Percentiles rank a stretch among this genome's conserved stretches.
Evolutionary conservation across 75 land plant genomes (phyloP).

Genomic region (Cunninghamia lanceolata): DNA sequence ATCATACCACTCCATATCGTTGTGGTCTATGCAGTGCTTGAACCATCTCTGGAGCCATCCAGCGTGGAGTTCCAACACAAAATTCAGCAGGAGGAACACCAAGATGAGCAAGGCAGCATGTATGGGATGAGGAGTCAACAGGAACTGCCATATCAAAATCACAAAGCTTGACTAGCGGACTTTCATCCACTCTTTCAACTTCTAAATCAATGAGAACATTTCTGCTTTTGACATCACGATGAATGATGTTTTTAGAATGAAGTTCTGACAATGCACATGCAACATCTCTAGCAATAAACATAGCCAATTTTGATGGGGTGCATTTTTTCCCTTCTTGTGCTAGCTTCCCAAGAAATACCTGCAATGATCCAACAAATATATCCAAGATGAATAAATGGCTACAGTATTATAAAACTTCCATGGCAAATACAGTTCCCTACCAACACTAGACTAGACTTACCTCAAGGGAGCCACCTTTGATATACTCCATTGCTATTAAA

Average conservation of each 20-base stretch:
- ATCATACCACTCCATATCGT: slow-evolving; percentile 79
- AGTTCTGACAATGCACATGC: slow-evolving; percentile 71
- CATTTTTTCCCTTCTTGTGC: slow-evolving; percentile 48
- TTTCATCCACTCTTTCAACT: slow-evolving; percentile 39
- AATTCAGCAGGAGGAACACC: slow-evolving; percentile 76
- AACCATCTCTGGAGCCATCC: slow-evolving; percentile 98
- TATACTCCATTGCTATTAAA: slow-evolving; percentile 75
- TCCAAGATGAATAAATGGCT: neutral
- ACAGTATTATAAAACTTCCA: neutral
- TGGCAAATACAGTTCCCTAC: neutral
- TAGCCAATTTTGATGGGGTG: slow-evolving; percentile 50
- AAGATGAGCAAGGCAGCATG: slow-evolving; percentile 85
- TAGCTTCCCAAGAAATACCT: slow-evolving; percentile 60
- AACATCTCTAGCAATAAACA: slow-evolving; percentile 80
- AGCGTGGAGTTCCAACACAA: slow-evolving; percentile 97
- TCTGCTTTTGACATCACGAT: slow-evolving; percentile 92
- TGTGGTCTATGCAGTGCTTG: slow-evolving; percentile 64
- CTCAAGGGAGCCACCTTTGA: slow-evolving; percentile 81
- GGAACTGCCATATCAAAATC: slow-evolving; percentile 98
- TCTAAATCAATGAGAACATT: slow-evolving; percentile 86
- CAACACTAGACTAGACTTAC: slow-evolving; percentile 29
- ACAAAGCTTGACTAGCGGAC: slow-evolving; percentile 82
- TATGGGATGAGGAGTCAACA: slow-evolving; percentile 66
- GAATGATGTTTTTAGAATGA: slow-evolving; percentile 89
- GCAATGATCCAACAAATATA: slow-evolving; percentile 15